Base-by-base conservation (phyloP, 2,329 filamentous ascomycete species). In the Claviceps spartinae region DNA sequence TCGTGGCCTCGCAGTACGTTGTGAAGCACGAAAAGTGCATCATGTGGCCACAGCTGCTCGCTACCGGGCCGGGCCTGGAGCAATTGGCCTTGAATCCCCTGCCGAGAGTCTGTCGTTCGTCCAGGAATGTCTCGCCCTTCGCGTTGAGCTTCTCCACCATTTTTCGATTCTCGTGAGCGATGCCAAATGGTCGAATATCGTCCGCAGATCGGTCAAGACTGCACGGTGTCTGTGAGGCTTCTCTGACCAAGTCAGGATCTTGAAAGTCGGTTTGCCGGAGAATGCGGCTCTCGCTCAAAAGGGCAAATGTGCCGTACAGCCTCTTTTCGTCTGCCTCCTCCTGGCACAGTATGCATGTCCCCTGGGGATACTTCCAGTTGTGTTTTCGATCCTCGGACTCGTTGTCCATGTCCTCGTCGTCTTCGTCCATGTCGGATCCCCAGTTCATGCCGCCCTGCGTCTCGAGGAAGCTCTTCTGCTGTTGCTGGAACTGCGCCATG, bases 1-100 rank as follows among this genome's bases (percentile, higher is more conserved):
- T 76, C 0, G 88, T 95, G 4, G 91, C 88, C 46, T 86, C 81
- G 57, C 88, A 85, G 63, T 97, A 98, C 42, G 86, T 80, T 61
- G 96, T 89, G 63, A 98, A 98, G 69, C 93, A 98, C 59, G 80
- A 82, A 65, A 87, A 97, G 66, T 98, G 93, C 93, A 98, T 98
- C 62, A 98, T 94, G 66, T 98, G 93, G 2, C 93, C 93, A 67
- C 93, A 98, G 9, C 91, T 88, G 38, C 86, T 87, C 11, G 90
- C 87, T 1, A 97, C 85, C 0, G 91, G 86, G 0, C 90, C 93
- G 18, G 79, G 74, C 30, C 77, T 75, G 37, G 81, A 81, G 42
- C 81, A 75, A 9, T 77, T 73, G 6, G 82, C 75, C 2, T 88
- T 85, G 62, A 95, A 98, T 0, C 93, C 93, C 67, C 90, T 94